phyloP scores from a whole-genome alignment of 768 basidiomycete genomes.

The Sarcodon aspratus region DNA sequence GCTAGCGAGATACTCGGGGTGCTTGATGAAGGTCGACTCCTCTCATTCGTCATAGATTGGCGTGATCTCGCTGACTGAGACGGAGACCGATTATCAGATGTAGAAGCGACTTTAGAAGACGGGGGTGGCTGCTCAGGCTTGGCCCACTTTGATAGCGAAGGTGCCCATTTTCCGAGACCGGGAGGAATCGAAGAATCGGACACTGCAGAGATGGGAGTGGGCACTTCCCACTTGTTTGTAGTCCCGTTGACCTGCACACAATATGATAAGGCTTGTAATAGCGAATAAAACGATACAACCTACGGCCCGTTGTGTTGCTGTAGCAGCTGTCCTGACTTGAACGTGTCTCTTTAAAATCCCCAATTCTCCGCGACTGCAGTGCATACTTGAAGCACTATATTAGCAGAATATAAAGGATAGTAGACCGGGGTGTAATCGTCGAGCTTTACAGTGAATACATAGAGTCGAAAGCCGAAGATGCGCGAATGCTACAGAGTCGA shows the following conservation, averaged over 20 bases:
- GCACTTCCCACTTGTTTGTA: not conserved
- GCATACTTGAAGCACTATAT: not conserved
- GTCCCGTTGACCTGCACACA: too few species aligned
- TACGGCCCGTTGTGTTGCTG: not conserved
- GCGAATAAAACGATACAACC: too few species aligned
- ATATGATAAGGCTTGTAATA: too few species aligned
- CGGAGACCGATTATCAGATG: too few species aligned
- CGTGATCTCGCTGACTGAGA: too few species aligned
- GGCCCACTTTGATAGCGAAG: not conserved
- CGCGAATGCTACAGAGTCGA: not conserved
- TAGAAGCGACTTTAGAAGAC: not conserved
- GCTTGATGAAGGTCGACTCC: too few species aligned
- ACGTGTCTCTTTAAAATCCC: not conserved
- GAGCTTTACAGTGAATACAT: not conserved
- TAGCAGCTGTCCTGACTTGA: not conserved
- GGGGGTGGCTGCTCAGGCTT: not conserved
- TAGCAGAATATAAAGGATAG: not conserved
- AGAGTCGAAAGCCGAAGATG: not conserved
- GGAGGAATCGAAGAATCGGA: not conserved
- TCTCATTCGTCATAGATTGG: too few species aligned
- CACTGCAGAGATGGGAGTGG: not conserved
- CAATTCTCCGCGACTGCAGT: not conserved
- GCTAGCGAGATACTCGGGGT: too few species aligned
- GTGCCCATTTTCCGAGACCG: not conserved
- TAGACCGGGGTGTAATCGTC: not conserved